Percentiles rank a stretch among this genome's conserved stretches.
Conservation (phyloP, 1,284 basidiomycete genomes). For the Melampsora larici-populina region DNA sequence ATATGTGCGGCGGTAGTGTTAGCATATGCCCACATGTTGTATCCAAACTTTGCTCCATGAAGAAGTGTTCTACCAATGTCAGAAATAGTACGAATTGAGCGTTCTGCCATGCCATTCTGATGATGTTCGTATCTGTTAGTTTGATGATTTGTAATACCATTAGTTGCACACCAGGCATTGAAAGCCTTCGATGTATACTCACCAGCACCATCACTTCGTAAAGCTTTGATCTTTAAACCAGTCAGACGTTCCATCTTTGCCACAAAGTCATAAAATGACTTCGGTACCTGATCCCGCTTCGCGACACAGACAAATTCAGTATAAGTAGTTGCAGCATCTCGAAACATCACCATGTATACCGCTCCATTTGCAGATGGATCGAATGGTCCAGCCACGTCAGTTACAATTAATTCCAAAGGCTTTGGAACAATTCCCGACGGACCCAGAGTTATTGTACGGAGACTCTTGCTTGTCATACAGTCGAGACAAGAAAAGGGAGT, state of each 20-base stretch:
- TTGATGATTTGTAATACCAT: slow-evolving; percentile 8
- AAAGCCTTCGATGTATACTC: slow-evolving; percentile 6
- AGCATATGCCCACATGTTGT: slow-evolving; percentile 5
- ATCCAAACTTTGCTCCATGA: background rate
- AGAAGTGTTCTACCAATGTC: slow-evolving; percentile 6
- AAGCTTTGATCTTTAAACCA: background rate
- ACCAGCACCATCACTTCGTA: slow-evolving; percentile 18
- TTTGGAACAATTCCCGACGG: no score
- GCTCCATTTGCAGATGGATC: background rate
- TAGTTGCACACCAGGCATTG: background rate
- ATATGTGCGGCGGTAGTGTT: background rate
- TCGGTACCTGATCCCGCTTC: background rate
- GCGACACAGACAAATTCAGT: background rate
- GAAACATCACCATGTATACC: background rate
- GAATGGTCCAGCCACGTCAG: background rate
- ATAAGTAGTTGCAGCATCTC: slow-evolving; percentile 15
- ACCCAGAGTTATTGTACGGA: no score
- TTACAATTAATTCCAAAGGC: background rate
- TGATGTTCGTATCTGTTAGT: slow-evolving; percentile 15
- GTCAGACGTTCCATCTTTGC: slow-evolving; percentile 3
- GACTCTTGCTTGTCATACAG: no score
- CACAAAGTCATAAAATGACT: background rate
- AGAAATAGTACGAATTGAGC: background rate
- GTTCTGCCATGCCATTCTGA: slow-evolving; percentile 18
- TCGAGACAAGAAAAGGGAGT: no score